Evolutionary conservation across 208 protist species (phyloP).

Genomic region (Novymonas esmeraldas): DNA sequence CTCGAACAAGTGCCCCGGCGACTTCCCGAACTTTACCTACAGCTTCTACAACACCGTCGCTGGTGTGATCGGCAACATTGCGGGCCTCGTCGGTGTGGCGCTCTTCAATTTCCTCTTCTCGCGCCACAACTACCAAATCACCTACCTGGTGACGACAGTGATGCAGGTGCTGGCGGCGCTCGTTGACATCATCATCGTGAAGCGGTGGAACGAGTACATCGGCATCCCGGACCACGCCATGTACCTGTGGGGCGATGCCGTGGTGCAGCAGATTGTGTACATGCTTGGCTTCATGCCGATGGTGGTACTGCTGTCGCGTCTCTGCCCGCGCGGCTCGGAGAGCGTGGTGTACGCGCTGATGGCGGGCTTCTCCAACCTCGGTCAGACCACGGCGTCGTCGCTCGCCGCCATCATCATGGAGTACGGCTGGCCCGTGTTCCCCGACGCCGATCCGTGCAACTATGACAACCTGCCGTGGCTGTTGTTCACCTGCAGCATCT

Average conservation of each 20-base stretch:
- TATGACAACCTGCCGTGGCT: conserved; percentile 54
- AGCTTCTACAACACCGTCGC: conserved; percentile 69
- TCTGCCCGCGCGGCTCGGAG: conserved; percentile 79
- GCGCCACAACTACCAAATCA: conserved; percentile 51
- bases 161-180: conserved; percentile 42
- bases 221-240: conserved; percentile 61
- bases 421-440: conserved; percentile 39
- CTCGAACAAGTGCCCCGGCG: conserved; percentile 36
- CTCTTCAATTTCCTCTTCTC: conserved; percentile 65
- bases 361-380: conserved; percentile 72
- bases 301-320: conserved; percentile 72
- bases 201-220: conserved; percentile 61
- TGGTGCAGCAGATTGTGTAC: conserved; percentile 54
- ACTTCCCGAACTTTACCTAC: conserved; percentile 62
- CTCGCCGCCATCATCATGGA: conserved; percentile 55
- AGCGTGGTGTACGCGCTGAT: conserved; percentile 77
- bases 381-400: conserved; percentile 36
- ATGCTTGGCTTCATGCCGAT: conserved; percentile 80
- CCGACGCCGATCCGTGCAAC: conserved; percentile 44
- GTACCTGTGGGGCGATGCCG: conserved; percentile 76
- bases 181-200: conserved; percentile 67
- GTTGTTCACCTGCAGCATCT: conserved; percentile 51
- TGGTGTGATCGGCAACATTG: conserved; percentile 46
- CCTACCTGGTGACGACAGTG: conserved; percentile 38
- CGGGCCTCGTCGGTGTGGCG: conserved; percentile 45